Percentiles rank a stretch among this genome's conserved stretches.
phyloP scores from a whole-genome alignment of 495 filamentous ascomycete genomes.

The Talaromyces ruber region DNA sequence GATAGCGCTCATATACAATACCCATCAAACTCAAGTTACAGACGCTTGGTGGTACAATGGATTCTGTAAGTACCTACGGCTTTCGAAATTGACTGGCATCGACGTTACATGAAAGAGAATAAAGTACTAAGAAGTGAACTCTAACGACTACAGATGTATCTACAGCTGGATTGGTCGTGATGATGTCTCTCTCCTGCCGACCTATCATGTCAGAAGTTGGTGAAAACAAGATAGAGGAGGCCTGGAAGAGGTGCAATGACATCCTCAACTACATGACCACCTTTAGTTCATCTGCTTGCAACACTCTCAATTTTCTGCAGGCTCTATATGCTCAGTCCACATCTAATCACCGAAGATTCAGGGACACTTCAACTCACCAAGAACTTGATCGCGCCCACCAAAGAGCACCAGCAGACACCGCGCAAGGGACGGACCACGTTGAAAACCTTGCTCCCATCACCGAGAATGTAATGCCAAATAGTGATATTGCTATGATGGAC shows the following conservation, averaged over 20 bases:
- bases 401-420: neutral
- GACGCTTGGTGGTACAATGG: constrained; percentile 42
- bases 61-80: constrained; percentile 22
- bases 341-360: neutral
- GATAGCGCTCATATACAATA: constrained; percentile 26
- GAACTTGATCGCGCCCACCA: neutral
- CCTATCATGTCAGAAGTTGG: constrained; percentile 18
- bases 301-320: constrained; percentile 24
- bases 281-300: constrained; percentile 22
- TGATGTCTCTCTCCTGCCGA: constrained; percentile 24
- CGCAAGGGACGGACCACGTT: neutral
- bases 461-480: constrained; percentile 11
- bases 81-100: neutral
- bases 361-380: neutral
- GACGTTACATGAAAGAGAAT: neutral
- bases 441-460: neutral
- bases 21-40: constrained; percentile 27
- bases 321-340: constrained; percentile 17
- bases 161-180: constrained; percentile 31
- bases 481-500: constrained; percentile 15
- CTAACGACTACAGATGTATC: constrained; percentile 23
- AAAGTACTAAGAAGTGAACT: neutral
- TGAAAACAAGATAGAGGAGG: constrained; percentile 11
- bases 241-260: constrained; percentile 23
- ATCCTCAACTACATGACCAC: constrained; percentile 20